Evolutionary conservation across 768 basidiomycete genomes (phyloP).

Genomic region (Austroboletus festivus): DNA sequence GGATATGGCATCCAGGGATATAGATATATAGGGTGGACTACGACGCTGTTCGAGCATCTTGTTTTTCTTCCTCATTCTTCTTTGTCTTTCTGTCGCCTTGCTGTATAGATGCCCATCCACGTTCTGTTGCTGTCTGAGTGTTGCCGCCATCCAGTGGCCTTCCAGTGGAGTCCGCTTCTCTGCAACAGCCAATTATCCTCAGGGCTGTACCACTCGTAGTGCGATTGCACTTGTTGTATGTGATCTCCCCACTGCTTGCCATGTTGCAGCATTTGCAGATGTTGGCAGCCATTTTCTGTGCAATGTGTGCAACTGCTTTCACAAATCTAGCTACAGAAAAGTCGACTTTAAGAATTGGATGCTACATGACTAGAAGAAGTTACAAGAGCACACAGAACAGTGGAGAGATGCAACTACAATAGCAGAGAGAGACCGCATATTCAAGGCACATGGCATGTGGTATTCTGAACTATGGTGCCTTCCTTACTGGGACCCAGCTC

Average conservation of each 20-base stretch:
- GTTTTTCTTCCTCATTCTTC: no score
- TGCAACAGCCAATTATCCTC: constrained; percentile 8
- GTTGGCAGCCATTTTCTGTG: constrained; percentile 28
- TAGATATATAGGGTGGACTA: no score
- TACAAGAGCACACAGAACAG: constrained; percentile 4
- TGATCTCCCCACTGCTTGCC: constrained; percentile 36
- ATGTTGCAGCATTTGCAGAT: constrained; percentile 20
- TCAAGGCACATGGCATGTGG: constrained; percentile 14
- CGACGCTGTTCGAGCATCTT: no score
- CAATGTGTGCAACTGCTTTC: constrained; percentile 27
- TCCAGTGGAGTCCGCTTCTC: constrained; percentile 29
- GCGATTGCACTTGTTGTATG: constrained; percentile 31
- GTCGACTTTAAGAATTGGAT: constrained; percentile 17
- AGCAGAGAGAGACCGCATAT: background rate
- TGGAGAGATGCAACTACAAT: constrained; percentile 8
- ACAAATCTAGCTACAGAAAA: constrained; percentile 4
- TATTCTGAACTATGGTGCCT: constrained; percentile 22
- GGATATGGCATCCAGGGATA: no score
- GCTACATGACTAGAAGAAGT: constrained; percentile 4
- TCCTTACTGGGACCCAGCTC: constrained; percentile 27
- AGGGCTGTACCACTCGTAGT: constrained; percentile 22
- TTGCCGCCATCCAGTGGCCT: no score
- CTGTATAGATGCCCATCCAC: no score
- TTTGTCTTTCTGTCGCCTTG: no score
- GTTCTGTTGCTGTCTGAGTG: no score